Conservation (phyloP, 495 filamentous ascomycete species). For the Massariosphaeria phaeospora region DNA sequence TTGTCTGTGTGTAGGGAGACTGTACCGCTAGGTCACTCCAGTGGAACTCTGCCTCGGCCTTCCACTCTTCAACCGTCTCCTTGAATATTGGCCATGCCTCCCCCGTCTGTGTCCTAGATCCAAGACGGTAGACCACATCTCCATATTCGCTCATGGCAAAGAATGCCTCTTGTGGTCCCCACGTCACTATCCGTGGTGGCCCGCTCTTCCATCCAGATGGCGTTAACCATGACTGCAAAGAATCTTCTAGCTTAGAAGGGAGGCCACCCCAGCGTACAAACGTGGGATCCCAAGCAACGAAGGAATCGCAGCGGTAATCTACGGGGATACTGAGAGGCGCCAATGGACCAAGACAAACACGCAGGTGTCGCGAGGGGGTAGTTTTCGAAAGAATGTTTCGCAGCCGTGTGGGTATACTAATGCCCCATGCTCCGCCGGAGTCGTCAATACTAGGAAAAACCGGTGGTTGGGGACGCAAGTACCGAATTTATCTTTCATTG, state of each 20-base stretch:
- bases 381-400: not conserved
- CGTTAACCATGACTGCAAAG: conserved; percentile 27
- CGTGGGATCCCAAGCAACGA: conserved; percentile 24
- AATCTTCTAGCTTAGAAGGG: conserved; percentile 17
- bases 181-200: conserved; percentile 19
- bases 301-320: not conserved
- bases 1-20: not conserved
- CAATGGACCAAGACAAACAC: conserved; percentile 20
- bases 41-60: conserved; percentile 6
- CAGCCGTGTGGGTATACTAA: not conserved
- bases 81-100: conserved; percentile 6
- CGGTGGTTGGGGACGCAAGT: not conserved
- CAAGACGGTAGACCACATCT: conserved; percentile 4
- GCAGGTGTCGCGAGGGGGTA: conserved; percentile 13
- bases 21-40: conserved; percentile 21
- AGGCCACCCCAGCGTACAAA: conserved; percentile 27
- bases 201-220: conserved; percentile 28
- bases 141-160: conserved; percentile 29
- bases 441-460: not conserved
- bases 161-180: conserved; percentile 9
- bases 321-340: not conserved
- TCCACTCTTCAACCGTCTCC: conserved; percentile 32
- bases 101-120: not conserved
- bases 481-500: conserved; percentile 11
- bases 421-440: conserved; percentile 2